These are phyloP conservation scores for Isabelozyma rhagii DNA, from an alignment of 805 yeast species.

Conservation along the genomic window DNA sequence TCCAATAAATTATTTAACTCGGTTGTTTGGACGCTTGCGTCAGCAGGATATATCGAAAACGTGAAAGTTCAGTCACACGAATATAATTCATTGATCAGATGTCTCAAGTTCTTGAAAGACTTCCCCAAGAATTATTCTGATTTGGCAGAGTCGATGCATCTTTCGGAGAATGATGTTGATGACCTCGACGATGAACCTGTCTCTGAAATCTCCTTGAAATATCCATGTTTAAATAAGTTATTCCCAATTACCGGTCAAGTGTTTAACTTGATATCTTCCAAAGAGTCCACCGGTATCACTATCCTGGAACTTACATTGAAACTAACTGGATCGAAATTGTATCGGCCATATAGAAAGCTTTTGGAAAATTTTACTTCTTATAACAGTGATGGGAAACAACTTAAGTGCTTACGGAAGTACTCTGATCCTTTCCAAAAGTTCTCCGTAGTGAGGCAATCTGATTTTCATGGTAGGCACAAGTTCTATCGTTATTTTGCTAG, in stretches of 20 bases:
- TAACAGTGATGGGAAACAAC: constrained; percentile 22
- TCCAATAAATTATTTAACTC: constrained; percentile 47
- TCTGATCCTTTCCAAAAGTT: constrained; percentile 24
- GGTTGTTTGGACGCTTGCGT: constrained; percentile 43
- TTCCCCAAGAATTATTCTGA: constrained; percentile 47
- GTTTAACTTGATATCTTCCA: constrained; percentile 41
- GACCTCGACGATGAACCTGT: constrained; percentile 11
- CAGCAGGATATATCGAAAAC: constrained; percentile 45
- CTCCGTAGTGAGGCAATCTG: constrained; percentile 57
- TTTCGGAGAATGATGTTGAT: constrained; percentile 10
- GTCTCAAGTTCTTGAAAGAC: constrained; percentile 41
- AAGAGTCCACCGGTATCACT: constrained; percentile 53
- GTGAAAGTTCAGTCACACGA: constrained; percentile 45
- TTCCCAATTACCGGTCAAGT: constrained; percentile 68
- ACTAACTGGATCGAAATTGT: constrained; percentile 54
- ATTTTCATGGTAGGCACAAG: constrained; percentile 70
- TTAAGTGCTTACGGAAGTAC: constrained; percentile 23
- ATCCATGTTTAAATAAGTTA: constrained; percentile 46
- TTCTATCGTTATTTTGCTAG: constrained; percentile 55
- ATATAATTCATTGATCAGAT: constrained; percentile 29
- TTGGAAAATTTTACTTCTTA: constrained; percentile 48
- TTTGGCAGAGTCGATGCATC: constrained; percentile 18
- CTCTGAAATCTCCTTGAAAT: neutral
- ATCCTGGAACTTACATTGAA: constrained; percentile 50
- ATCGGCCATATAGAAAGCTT: constrained; percentile 48